Evolutionary conservation across 352 stramenopile genomes (phyloP), one percentile per base, ranked within the genome.

Genomic region (Globisporangium middletonii): DNA sequence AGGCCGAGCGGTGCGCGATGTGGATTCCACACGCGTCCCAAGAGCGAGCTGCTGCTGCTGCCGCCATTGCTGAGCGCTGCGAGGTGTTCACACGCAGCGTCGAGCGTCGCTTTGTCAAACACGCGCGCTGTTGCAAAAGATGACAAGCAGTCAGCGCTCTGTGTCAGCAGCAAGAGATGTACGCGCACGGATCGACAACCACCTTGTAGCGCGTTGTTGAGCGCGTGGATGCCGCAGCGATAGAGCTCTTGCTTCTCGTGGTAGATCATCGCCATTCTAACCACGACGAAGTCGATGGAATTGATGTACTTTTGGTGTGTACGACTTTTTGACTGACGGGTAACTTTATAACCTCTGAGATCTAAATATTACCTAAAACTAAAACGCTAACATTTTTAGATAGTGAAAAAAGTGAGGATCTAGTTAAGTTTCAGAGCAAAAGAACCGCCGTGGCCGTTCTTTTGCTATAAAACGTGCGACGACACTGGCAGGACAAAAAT

Each of bases 191-290:
- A 23, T 2, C 2, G 11, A 18, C 38, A 15, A 53, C 12, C 56
- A 86, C 81, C 74, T 68, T 92, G 83, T 2, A 94, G 66, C 26
- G 82, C 63, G 63, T 91, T 92, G 68, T 94, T 94, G 50, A 92
- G 67, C 48, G 84, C 82, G 58, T 94, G 84, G 50, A 94, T 71
- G 13, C 79, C 84, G 57, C 84, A 94, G 56, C 81, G 78, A 49
- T 86, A 79, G 44, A 89, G 72, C 67, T 72, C 68, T 66, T 94
- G 84, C 27, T 55, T 68, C 63, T 94, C 84, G 42, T 94, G 84
- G 53, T 88, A 92, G 48, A 53, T 43, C 38, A 11, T 1, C 38
- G n/a, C n/a, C n/a, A n/a, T n/a, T n/a, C n/a, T n/a, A n/a, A n/a
- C n/a, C n/a, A n/a, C n/a, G n/a, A n/a, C n/a, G n/a, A n/a, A n/a